phyloP scores from a whole-genome alignment of 495 filamentous ascomycete species.

The Amphirosellinia nigrospora region DNA sequence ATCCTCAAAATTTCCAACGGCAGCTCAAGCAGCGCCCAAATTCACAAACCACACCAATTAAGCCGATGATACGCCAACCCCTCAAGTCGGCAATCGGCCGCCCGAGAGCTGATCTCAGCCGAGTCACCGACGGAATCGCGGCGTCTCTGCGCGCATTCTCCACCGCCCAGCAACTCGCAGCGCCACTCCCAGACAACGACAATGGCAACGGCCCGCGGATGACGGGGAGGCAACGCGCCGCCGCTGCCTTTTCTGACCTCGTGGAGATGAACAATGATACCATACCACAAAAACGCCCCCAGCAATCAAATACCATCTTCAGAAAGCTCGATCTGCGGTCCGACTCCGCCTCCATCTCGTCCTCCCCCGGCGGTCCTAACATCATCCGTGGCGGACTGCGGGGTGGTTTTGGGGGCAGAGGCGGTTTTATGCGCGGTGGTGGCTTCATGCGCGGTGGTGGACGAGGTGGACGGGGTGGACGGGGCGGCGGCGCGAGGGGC shows the following conservation, averaged over 20 bases:
- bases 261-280: constrained; percentile 14
- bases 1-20: constrained; percentile 35
- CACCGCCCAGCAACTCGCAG: constrained; percentile 35
- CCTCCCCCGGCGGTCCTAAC: constrained; percentile 12
- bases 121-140: constrained; percentile 50
- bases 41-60: constrained; percentile 25
- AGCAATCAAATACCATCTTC: not conserved
- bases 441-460: not conserved
- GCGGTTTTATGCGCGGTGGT: not conserved
- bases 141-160: constrained; percentile 50
- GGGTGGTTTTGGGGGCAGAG: constrained; percentile 27
- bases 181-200: constrained; percentile 19
- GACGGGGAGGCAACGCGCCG: constrained; percentile 27
- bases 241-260: constrained; percentile 29
- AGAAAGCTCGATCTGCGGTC: constrained; percentile 4
- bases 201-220: constrained; percentile 9
- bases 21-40: not conserved
- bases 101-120: constrained; percentile 39
- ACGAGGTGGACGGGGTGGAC: constrained; percentile 10
- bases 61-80: constrained; percentile 40
- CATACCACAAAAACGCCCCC: constrained; percentile 2
- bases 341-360: not conserved
- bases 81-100: constrained; percentile 32
- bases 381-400: constrained; percentile 34
- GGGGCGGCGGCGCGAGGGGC: not conserved